phyloP scores from a whole-genome alignment of 306 rosid species.

The Sechiopsis laciniata region DNA sequence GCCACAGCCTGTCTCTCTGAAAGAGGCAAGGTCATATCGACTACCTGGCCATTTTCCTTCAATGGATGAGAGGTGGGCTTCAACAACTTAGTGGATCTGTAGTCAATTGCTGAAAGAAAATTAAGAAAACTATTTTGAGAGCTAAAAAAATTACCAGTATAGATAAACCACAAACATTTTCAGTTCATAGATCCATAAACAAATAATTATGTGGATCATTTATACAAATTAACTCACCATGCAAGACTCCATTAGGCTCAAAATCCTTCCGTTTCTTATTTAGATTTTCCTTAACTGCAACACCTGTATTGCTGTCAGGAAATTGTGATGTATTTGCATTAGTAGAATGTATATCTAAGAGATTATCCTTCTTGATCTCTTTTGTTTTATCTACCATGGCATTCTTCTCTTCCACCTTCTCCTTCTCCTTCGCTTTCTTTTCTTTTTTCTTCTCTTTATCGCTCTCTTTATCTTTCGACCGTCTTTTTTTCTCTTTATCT shows the following conservation, averaged over 20 bases:
- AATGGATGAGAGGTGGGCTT: conserved; percentile 37
- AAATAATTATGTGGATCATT: conserved; percentile 24
- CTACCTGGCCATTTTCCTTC: conserved; percentile 59
- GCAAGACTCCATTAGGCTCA: conserved; percentile 69
- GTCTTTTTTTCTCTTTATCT: conserved; percentile 66
- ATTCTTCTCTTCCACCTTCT: conserved; percentile 29
- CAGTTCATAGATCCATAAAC: conserved; percentile 26
- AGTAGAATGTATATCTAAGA: conserved; percentile 32
- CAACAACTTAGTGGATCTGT: conserved; percentile 60
- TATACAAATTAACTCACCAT: conserved; percentile 63
- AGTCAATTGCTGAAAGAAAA: conserved; percentile 63
- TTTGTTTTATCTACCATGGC: conserved; percentile 41
- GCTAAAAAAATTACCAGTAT: conserved; percentile 32
- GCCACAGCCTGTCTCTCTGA: conserved; percentile 41
- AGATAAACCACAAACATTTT: conserved; percentile 22
- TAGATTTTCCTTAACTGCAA: conserved; percentile 40
- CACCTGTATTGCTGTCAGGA: conserved; percentile 36
- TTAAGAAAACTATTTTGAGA: conserved; percentile 34
- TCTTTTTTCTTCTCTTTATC: conserved; percentile 61
- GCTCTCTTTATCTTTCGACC: conserved; percentile 68
- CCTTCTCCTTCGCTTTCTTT: conserved; percentile 23
- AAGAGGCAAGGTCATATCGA: conserved; percentile 38
- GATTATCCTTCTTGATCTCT: conserved; percentile 41
- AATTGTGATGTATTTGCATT: conserved; percentile 33
- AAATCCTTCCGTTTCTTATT: conserved; percentile 68